phyloP scores from a whole-genome alignment of 2,329 filamentous ascomycete genomes.

The Parastagonospora avenae region DNA sequence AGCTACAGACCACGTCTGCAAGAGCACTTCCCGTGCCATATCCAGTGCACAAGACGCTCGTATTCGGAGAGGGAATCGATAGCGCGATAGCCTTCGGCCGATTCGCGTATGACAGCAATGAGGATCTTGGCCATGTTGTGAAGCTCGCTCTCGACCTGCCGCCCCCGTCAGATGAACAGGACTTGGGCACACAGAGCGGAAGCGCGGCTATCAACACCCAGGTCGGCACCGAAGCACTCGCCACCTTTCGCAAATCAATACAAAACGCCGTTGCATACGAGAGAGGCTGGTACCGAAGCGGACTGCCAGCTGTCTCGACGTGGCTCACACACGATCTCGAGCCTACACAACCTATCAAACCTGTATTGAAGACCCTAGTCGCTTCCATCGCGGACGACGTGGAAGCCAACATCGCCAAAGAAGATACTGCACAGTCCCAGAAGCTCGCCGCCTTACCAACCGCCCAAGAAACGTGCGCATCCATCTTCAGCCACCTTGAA shows the following conservation, averaged over 20 bases:
- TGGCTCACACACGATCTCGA: conserved; percentile 62
- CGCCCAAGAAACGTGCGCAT: conserved; percentile 50
- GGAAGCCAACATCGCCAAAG: conserved; percentile 56
- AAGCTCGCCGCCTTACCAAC: conserved; percentile 43
- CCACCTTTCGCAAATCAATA: conserved; percentile 70
- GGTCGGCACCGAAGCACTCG: conserved; percentile 66
- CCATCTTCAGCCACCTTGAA: conserved; percentile 65
- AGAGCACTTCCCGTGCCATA: conserved; percentile 72
- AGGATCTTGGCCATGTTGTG: conserved; percentile 52
- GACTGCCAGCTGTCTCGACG: conserved; percentile 65
- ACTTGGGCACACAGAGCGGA: conserved; percentile 15
- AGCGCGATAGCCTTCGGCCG: conserved; percentile 64
- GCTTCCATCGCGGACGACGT: conserved; percentile 67
- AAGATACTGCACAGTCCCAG: conserved; percentile 52
- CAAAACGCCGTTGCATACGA: conserved; percentile 75
- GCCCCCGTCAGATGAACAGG: conserved; percentile 46
- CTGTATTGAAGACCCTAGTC: conserved; percentile 69
- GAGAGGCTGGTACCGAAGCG: conserved; percentile 74
- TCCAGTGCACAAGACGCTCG: conserved; percentile 80
- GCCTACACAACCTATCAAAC: conserved; percentile 60
- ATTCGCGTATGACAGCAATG: conserved; percentile 46
- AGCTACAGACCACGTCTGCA: conserved; percentile 69
- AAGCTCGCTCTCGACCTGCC: conserved; percentile 64
- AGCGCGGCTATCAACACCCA: conserved; percentile 64
- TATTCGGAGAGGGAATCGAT: conserved; percentile 74